A percentile compares a stretch with the other conserved stretches of the same genome.
These are phyloP conservation scores for Coemansia sp. DNA, from an alignment of 192 early-diverging fungal species.

Conservation along the genomic window DNA sequence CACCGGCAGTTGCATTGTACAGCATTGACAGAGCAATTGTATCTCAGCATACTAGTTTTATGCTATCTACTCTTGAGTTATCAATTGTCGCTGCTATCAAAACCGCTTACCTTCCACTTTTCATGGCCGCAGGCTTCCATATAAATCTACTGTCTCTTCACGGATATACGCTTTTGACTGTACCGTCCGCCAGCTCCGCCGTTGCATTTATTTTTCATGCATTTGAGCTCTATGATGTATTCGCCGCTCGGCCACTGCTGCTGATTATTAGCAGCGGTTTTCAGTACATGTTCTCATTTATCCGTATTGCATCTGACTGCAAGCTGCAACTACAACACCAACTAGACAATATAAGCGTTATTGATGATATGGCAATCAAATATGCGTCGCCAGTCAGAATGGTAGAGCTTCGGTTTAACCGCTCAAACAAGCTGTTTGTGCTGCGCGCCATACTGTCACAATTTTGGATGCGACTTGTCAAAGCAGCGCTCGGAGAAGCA, in stretches of 20 bases:
- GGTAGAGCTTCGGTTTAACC: background rate
- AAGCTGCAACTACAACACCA: background rate
- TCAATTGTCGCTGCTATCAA: background rate
- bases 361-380: background rate
- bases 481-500: constrained; percentile 3
- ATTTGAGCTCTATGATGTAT: background rate
- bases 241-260: background rate
- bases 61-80: background rate
- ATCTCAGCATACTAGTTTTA: background rate
- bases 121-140: background rate
- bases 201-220: background rate
- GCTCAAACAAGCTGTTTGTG: constrained; percentile 6
- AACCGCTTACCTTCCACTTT: background rate
- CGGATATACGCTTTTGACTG: background rate
- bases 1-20: background rate
- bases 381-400: background rate
- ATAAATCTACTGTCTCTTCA: background rate
- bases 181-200: background rate
- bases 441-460: constrained; percentile 4
- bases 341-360: background rate
- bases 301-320: background rate
- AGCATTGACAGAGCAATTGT: background rate
- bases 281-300: background rate
- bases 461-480: background rate
- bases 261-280: background rate